phyloP scores from a whole-genome alignment of 2,329 filamentous ascomycete genomes.

The Botrytis fragariae region DNA sequence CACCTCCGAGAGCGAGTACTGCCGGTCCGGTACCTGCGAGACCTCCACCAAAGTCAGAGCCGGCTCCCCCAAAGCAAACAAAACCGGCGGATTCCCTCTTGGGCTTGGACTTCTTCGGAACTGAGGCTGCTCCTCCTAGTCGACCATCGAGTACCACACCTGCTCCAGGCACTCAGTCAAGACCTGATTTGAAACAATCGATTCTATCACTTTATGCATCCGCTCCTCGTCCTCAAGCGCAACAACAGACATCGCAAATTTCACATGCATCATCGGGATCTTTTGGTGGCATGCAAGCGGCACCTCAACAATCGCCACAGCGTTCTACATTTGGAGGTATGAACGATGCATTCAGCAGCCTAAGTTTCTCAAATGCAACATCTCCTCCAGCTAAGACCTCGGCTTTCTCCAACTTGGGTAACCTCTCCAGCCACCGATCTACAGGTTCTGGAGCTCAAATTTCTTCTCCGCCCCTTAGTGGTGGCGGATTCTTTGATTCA shows the following conservation, averaged over 20 bases:
- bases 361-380: constrained; percentile 55
- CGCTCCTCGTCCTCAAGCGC: constrained; percentile 70
- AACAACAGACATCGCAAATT: constrained; percentile 43
- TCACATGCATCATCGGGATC: constrained; percentile 58
- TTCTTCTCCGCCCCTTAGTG: constrained; percentile 49
- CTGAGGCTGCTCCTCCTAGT: constrained; percentile 64
- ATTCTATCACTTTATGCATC: constrained; percentile 94
- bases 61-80: constrained; percentile 64
- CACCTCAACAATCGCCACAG: constrained; percentile 46
- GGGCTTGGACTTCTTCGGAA: constrained; percentile 88
- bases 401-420: constrained; percentile 50
- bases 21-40: constrained; percentile 58
- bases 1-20: constrained; percentile 67
- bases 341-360: constrained; percentile 74
- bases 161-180: constrained; percentile 63
- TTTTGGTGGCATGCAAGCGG: constrained; percentile 62
- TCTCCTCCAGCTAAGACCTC: constrained; percentile 43
- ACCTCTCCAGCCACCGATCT: constrained; percentile 42
- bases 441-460: constrained; percentile 40
- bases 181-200: constrained; percentile 94
- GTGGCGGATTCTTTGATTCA: constrained; percentile 80
- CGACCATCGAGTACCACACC: constrained; percentile 80
- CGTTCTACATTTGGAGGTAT: constrained; percentile 51
- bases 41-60: constrained; percentile 57
- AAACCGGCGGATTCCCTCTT: constrained; percentile 83